Evolutionary conservation across 2,329 filamentous ascomycete species (phyloP).

Genomic region (Plenodomus lindquistii): DNA sequence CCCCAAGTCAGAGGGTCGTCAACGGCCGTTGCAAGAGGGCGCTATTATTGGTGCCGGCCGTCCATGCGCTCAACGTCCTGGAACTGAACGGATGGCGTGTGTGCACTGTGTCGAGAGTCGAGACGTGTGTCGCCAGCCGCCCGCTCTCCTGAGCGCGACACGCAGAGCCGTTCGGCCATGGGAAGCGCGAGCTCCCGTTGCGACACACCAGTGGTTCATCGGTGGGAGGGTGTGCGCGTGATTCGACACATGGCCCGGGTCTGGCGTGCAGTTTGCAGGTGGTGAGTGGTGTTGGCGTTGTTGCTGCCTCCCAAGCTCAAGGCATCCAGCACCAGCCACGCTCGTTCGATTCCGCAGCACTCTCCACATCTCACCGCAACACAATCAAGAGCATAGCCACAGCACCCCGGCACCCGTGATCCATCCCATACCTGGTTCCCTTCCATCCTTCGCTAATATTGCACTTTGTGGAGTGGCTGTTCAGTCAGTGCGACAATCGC

Average conservation of each 20-base stretch:
- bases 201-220: slow-evolving; percentile 7
- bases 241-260: slow-evolving; percentile 24
- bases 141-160: slow-evolving; percentile 22
- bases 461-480: slow-evolving; percentile 17
- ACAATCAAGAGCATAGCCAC: slow-evolving; percentile 28
- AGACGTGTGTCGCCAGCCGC: slow-evolving; percentile 30
- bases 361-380: slow-evolving; percentile 24
- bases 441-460: slow-evolving; percentile 11
- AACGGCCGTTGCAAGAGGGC: slow-evolving; percentile 14
- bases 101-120: slow-evolving; percentile 2
- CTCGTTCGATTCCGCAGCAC: slow-evolving; percentile 22
- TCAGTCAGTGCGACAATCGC: slow-evolving; percentile 3
- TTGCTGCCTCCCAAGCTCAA: slow-evolving; percentile 21
- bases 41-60: slow-evolving; percentile 19
- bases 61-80: slow-evolving; percentile 10
- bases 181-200: not conserved
- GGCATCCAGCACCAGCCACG: slow-evolving; percentile 27
- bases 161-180: slow-evolving; percentile 19
- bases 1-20: slow-evolving; percentile 27
- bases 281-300: slow-evolving; percentile 14
- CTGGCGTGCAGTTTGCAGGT: slow-evolving; percentile 22
- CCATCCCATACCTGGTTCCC: too few relatives aligned
- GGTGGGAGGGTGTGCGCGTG: slow-evolving; percentile 6
- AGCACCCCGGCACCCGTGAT: slow-evolving; percentile 5
- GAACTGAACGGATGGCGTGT: not conserved